A percentile compares a stretch with the other conserved stretches of the same genome.
Conservation (phyloP, 306 rosid genomes). For the Ceratonia siliqua region DNA sequence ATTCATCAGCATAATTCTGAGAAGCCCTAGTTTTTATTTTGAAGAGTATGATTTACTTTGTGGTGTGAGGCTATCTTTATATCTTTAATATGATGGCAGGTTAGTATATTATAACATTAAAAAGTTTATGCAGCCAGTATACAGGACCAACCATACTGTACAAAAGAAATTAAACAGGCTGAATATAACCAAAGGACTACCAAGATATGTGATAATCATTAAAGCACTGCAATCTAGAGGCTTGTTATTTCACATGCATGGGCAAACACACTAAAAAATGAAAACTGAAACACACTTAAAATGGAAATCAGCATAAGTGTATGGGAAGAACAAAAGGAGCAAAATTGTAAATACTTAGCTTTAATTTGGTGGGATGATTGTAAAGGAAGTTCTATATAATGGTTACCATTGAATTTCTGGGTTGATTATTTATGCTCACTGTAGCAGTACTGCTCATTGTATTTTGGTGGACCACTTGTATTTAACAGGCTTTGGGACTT, state of each 20-base stretch:
- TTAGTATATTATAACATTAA: not conserved
- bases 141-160: not conserved
- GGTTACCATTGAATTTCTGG: not conserved
- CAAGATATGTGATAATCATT: not conserved
- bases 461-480: not conserved
- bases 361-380: not conserved
- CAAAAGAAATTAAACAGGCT: not conserved
- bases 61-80: not conserved
- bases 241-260: not conserved
- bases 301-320: conserved; percentile 13
- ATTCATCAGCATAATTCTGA: not conserved
- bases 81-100: conserved; percentile 1
- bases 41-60: not conserved
- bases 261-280: not conserved
- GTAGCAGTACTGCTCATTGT: not conserved
- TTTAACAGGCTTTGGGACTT: not conserved
- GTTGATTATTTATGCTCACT: not conserved
- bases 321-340: not conserved
- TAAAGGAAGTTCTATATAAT: conserved; percentile 1
- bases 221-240: not conserved
- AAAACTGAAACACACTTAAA: not conserved
- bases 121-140: not conserved
- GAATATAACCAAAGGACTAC: not conserved
- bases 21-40: not conserved
- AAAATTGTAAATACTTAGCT: not conserved